Percentiles rank a stretch among this genome's conserved stretches.
phyloP scores from a whole-genome alignment of 345 rosid genomes.

The Draba incana region DNA sequence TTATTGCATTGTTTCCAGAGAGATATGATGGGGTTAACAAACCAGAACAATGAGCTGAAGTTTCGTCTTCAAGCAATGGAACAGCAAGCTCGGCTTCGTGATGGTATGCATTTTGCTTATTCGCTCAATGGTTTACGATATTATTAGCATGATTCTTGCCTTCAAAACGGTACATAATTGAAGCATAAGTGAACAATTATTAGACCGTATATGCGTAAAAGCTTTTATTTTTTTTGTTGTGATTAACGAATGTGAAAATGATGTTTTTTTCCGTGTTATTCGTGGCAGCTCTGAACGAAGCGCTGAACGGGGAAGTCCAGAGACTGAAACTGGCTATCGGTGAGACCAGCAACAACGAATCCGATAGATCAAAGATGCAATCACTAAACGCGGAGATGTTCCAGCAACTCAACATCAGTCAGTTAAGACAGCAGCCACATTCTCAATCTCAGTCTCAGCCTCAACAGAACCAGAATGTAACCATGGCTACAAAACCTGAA shows the following conservation, averaged over 20 bases:
- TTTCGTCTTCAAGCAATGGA: slow-evolving; percentile 99
- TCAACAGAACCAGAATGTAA: slow-evolving; percentile 54
- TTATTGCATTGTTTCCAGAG: slow-evolving; percentile 51
- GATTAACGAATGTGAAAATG: not conserved
- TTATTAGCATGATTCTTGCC: not conserved
- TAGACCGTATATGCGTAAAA: not conserved
- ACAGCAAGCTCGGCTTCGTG: slow-evolving; percentile 92
- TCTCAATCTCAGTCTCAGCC: slow-evolving; percentile 34
- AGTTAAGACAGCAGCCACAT: slow-evolving; percentile 34
- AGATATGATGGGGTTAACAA: slow-evolving; percentile 89
- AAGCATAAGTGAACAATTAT: not conserved
- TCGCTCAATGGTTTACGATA: not conserved
- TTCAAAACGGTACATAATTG: not conserved
- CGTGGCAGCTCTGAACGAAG: slow-evolving; percentile 59
- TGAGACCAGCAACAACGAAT: slow-evolving; percentile 40
- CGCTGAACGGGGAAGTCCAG: slow-evolving; percentile 53
- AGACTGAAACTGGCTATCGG: slow-evolving; percentile 47
- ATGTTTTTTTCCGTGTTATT: not conserved
- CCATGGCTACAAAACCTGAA: slow-evolving; percentile 53
- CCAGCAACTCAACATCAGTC: slow-evolving; percentile 45
- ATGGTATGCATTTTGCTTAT: slow-evolving; percentile 52
- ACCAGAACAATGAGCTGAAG: slow-evolving; percentile 90
- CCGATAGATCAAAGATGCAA: slow-evolving; percentile 43
- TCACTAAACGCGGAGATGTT: slow-evolving; percentile 42
- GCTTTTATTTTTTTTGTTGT: not conserved